Conservation (phyloP, 352 stramenopile species). For the Globisporangium recalcitrans region DNA sequence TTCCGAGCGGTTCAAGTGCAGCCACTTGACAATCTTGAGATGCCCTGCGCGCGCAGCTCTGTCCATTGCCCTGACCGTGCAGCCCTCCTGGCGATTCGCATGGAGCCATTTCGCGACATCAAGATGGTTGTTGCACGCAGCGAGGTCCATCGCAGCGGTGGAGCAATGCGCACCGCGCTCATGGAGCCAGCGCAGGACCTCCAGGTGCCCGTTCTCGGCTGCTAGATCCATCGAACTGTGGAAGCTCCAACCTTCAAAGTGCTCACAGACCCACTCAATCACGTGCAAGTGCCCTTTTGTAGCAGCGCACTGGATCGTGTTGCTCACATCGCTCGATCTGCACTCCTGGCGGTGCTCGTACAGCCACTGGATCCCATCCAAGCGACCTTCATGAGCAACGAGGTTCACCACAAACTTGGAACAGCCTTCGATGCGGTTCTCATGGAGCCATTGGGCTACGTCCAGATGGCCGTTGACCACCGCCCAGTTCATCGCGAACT, state of each 20-base stretch:
- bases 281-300: background rate
- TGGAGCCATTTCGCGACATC: background rate
- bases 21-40: constrained; percentile 55
- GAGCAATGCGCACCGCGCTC: background rate
- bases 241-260: background rate
- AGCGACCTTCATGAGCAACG: background rate
- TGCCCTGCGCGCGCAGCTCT: background rate
- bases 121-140: background rate
- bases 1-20: constrained; percentile 52
- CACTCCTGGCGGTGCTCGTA: background rate
- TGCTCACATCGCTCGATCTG: background rate
- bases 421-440: background rate
- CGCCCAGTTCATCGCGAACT: background rate
- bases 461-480: background rate
- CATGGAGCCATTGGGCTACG: background rate
- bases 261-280: background rate
- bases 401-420: background rate
- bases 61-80: background rate
- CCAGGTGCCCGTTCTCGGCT: background rate
- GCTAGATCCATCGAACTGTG: background rate
- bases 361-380: background rate
- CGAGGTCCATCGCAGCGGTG: background rate
- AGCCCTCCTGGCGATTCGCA: background rate
- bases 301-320: background rate
- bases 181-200: background rate